A percentile compares a stretch with the other conserved stretches of the same genome.
phyloP scores from a whole-genome alignment of 352 stramenopile genomes.

The Globisporangium takayamanum region DNA sequence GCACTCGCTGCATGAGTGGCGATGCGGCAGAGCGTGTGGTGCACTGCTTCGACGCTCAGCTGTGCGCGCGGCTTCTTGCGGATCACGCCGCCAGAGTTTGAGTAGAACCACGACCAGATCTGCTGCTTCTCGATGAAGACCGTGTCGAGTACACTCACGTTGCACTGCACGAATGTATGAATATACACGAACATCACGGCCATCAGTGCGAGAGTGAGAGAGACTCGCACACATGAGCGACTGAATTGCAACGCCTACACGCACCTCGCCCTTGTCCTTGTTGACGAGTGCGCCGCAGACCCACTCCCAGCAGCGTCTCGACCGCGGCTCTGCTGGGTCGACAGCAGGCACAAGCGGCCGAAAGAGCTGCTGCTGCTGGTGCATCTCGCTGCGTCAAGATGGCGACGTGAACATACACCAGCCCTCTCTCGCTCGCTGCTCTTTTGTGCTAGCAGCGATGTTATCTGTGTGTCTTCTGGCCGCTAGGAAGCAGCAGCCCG shows the following conservation, averaged over 20 bases:
- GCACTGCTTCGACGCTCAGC: slow-evolving; percentile 34
- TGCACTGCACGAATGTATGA: slow-evolving; percentile 19
- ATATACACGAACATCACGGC: background rate
- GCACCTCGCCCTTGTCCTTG: slow-evolving; percentile 46
- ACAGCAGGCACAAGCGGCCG: slow-evolving; percentile 45
- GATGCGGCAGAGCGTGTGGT: slow-evolving; percentile 30
- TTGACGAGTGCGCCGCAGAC: slow-evolving; percentile 58
- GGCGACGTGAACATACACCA: no score
- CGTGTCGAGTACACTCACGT: slow-evolving; percentile 51
- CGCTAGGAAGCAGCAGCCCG: no score
- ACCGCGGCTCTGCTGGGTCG: slow-evolving; percentile 43
- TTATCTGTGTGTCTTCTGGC: no score
- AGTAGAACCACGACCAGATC: slow-evolving; percentile 79
- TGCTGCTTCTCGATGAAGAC: slow-evolving; percentile 72
- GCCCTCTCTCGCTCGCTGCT: no score
- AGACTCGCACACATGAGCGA: background rate
- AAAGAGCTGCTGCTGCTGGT: slow-evolving; percentile 33
- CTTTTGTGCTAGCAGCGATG: no score
- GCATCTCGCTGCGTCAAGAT: no score
- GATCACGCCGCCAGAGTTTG: slow-evolving; percentile 37
- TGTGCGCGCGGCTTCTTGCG: slow-evolving; percentile 52
- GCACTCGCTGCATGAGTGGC: slow-evolving; percentile 6
- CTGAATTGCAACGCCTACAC: background rate
- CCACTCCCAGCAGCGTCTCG: slow-evolving; percentile 55
- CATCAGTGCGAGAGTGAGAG: background rate